Evolutionary conservation across 345 rosid species (phyloP), one percentile per base, ranked within the genome.

Genomic region (Eutrema japonicum): DNA sequence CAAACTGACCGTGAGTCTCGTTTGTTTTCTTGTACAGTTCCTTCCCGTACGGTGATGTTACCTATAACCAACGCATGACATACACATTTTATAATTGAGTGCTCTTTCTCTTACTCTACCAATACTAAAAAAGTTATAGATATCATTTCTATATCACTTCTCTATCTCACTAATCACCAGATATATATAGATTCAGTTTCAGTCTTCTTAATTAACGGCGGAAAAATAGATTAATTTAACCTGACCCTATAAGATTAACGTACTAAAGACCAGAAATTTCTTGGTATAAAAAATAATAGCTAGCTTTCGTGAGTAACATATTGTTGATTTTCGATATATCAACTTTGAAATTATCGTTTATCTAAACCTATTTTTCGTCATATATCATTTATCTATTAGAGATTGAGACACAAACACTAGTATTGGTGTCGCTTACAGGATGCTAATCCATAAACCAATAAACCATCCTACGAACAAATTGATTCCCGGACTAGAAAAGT

Each of bases 1-100:
- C 92, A 88, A 84, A 87, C 22, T 74, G 83, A 73, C 94, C 96
- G 13, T 82, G 70, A 40, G 97, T 85, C 36, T 69, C 83, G 66
- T 91, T 93, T 59, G 80, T 83, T 26, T 42, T 66, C 52, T 86
- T 87, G 79, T 89, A 85, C 45, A 91, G 80, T 77, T 84, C 89
- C 74, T 84, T 89, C 53, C 94, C 97, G 58, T 64, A 83, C 8
- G 98, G 92, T 13, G 97, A 87, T 71, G 91, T 79, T 52, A 91
- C 98, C 97, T 93, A 66, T 46, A n/a, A 35, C 43, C 43, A 58
- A 63, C 9, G n/a, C 60, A 40, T 5, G 29, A 55, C 13, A 30
- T 22, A 57, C 26, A 1, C 3, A 14, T 33, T 18, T 36, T 32
- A 9, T 43, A 35, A 48, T 36, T 26, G 8, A 72, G 1, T 52